A percentile compares a stretch with the other conserved stretches of the same genome.
Conservation (phyloP, 176 grass and related monocot species). For the Pontederia paniculata region DNA sequence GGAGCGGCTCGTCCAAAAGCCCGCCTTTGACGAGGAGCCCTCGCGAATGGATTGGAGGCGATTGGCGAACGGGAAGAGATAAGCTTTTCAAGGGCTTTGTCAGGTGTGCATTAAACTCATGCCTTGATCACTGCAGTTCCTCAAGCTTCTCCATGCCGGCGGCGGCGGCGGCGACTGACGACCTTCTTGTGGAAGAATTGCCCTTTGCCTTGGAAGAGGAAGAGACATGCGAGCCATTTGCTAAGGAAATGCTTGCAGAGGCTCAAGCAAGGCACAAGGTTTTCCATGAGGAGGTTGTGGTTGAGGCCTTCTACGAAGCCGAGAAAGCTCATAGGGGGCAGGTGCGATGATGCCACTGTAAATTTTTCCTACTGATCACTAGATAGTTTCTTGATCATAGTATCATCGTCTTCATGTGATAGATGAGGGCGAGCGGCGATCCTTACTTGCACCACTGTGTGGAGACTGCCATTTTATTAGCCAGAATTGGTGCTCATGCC, state of each 20-base stretch:
- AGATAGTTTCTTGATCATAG: not conserved
- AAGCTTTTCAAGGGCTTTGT: conserved; percentile 61
- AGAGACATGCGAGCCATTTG: conserved; percentile 30
- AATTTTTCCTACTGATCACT: not conserved
- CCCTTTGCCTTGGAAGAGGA: conserved; percentile 44
- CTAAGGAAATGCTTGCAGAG: conserved; percentile 41
- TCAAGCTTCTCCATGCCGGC: conserved; percentile 21
- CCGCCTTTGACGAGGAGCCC: conserved; percentile 30
- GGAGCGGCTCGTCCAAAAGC: conserved; percentile 35
- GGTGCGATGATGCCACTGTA: conserved; percentile 26
- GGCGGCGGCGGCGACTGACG: conserved; percentile 15
- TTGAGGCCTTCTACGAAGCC: conserved; percentile 73
- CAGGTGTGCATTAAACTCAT: conserved; percentile 65
- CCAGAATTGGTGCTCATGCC: conserved; percentile 51
- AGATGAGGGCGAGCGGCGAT: conserved; percentile 80
- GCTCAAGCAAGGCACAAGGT: conserved; percentile 65
- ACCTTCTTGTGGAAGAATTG: conserved; percentile 29
- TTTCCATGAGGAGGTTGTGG: conserved; percentile 72
- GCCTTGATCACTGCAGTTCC: conserved; percentile 56
- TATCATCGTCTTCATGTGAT: conserved; percentile 1
- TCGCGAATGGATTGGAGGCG: conserved; percentile 17
- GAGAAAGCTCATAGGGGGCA: conserved; percentile 64
- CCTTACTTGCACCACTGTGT: conserved; percentile 90
- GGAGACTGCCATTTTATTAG: conserved; percentile 75
- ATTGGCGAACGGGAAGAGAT: conserved; percentile 30